Evolutionary conservation across 805 yeast species (phyloP), one percentile per base, ranked within the genome.

Genomic region (Saturnispora dispora): DNA sequence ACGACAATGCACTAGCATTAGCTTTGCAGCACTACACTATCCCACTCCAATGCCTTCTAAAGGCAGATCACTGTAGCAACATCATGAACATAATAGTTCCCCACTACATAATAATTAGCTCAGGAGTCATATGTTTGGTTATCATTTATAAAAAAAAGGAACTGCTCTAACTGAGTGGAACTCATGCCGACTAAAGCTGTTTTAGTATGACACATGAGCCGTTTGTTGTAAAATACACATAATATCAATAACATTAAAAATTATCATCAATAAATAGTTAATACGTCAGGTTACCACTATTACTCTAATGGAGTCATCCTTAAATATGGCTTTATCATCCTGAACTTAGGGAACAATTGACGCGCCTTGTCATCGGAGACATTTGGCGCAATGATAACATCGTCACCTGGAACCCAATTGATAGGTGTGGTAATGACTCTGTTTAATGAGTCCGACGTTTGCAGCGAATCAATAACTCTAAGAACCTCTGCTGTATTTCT

Each of bases 401-500:
- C 88, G 55, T 82, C 80, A 55, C 88, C 88, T 41, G 77, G 79
- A 56, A 77, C 76, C 89, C 88, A 83, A 71, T 83, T 67, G 50
- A 67, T 77, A 51, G 89, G 88, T 27, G 88, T 83, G 50, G 83
- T 82, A 54, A 82, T 68, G 55, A 81, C 78, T 68, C 77, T 67
- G 4, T 20, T 39, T 7, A 51, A 43, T 59, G 72, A 69, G 62
- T 82, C 88, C 54, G 82, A 76, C 53, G 76, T 72, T 66, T 83
- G 88, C 60, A 83, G 73, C 22, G 88, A 81, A 65, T 83, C 88
- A 57, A 83, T 72, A 44, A 79, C 84, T 67, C 89, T 71, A 63
- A 83, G 72, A 40, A 83, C 80, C 65, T 83, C 89, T 48, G 87
- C 83, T 23, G 88, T 79, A 74, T 83, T 83, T 71, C 89, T 75